Conservation (phyloP, 2,329 filamentous ascomycete genomes). For the Aspergillus sp. region DNA sequence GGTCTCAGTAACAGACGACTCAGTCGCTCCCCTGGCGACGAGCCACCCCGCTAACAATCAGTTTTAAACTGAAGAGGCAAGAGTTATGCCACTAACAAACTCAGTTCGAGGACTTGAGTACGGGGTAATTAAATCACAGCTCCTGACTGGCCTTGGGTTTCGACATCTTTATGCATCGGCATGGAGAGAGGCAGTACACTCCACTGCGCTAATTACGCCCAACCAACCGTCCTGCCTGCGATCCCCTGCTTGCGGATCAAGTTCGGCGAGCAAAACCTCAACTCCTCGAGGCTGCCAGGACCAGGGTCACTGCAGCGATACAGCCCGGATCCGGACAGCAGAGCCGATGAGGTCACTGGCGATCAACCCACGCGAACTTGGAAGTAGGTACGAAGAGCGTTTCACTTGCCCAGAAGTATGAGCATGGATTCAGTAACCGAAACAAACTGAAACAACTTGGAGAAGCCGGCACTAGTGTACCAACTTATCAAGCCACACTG, state of each 20-base stretch:
- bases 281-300: not conserved
- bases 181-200: not conserved
- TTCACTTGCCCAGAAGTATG: too few relatives aligned
- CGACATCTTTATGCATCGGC: not conserved
- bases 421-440: too few relatives aligned
- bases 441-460: too few relatives aligned
- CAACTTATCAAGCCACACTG: too few relatives aligned
- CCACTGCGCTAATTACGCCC: slow-evolving; percentile 5
- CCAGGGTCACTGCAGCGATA: too few relatives aligned
- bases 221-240: not conserved
- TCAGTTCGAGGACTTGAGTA: not conserved
- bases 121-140: slow-evolving; percentile 1
- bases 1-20: too few relatives aligned
- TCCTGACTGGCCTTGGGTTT: not conserved
- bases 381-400: too few relatives aligned
- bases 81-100: not conserved
- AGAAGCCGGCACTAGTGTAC: too few relatives aligned
- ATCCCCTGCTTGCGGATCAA: not conserved
- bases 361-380: too few relatives aligned
- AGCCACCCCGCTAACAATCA: not conserved
- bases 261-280: not conserved
- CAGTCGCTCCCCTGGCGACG: too few relatives aligned
- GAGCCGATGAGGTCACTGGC: too few relatives aligned
- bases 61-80: not conserved
- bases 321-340: too few relatives aligned